These are phyloP conservation scores for Diplodia sapinea DNA, from an alignment of 2,329 filamentous ascomycete species.

Conservation along the genomic window DNA sequence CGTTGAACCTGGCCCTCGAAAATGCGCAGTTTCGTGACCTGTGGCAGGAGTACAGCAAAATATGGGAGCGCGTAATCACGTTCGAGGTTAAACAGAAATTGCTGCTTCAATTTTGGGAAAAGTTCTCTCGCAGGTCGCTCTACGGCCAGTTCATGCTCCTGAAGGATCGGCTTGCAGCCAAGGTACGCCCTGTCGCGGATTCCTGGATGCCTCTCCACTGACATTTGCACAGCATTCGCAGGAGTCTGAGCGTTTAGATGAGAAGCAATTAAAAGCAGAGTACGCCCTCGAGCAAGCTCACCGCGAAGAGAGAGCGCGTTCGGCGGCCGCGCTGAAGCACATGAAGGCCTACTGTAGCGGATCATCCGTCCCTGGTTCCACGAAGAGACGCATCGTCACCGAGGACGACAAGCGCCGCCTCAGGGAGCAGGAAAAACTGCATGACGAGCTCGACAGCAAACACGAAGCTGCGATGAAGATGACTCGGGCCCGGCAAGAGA, in stretches of 20 bases:
- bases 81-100: slow-evolving; percentile 30
- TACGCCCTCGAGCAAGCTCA: slow-evolving; percentile 51
- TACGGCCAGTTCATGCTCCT: slow-evolving; percentile 4
- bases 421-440: slow-evolving; percentile 47
- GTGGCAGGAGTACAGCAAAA: slow-evolving; percentile 25
- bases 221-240: slow-evolving; percentile 42
- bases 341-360: slow-evolving; percentile 57
- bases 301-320: slow-evolving; percentile 50
- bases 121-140: slow-evolving; percentile 27
- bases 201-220: background rate
- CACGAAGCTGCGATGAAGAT: slow-evolving; percentile 56
- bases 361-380: slow-evolving; percentile 32
- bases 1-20: slow-evolving; percentile 23
- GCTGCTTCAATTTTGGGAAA: slow-evolving; percentile 21
- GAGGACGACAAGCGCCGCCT: slow-evolving; percentile 53
- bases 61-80: slow-evolving; percentile 18
- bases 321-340: slow-evolving; percentile 53
- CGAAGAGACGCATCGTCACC: slow-evolving; percentile 47
- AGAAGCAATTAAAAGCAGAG: slow-evolving; percentile 52
- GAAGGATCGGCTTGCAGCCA: background rate
- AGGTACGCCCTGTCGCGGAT: slow-evolving; percentile 5
- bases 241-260: slow-evolving; percentile 52
- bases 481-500: slow-evolving; percentile 52
- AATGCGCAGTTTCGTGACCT: slow-evolving; percentile 18
- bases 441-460: slow-evolving; percentile 49